These are phyloP conservation scores for Aspergillus affinis DNA, from an alignment of 495 filamentous ascomycete species.

Conservation along the genomic window DNA sequence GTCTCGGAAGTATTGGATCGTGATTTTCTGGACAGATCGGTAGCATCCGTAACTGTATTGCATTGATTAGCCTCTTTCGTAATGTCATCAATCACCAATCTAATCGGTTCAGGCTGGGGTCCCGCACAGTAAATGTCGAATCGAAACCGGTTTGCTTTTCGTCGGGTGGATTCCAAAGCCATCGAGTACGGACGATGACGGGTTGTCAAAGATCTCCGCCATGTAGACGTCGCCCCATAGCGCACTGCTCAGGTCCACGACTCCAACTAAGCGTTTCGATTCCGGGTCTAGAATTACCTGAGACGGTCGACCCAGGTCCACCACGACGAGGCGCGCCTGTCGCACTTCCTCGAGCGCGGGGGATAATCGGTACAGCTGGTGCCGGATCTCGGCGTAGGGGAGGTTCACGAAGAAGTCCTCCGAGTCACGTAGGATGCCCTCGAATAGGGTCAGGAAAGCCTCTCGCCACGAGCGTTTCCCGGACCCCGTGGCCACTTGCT, in stretches of 20 bases:
- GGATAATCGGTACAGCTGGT: constrained; percentile 46
- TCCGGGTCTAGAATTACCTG: constrained; percentile 59
- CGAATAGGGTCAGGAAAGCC: constrained; percentile 59
- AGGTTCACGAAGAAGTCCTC: constrained; percentile 69
- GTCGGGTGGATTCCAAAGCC: constrained; percentile 35
- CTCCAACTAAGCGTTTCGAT: constrained; percentile 43
- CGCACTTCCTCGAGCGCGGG: constrained; percentile 55
- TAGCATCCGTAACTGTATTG: constrained; percentile 42
- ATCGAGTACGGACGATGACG: constrained; percentile 36
- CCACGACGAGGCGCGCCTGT: constrained; percentile 55
- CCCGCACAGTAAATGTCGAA: constrained; percentile 40
- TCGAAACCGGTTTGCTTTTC: constrained; percentile 23
- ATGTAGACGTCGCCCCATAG: constrained; percentile 52
- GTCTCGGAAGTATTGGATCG: constrained; percentile 43
- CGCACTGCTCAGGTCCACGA: constrained; percentile 47
- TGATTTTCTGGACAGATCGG: constrained; percentile 37
- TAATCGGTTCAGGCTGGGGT: neutral
- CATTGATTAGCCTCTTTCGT: constrained; percentile 5
- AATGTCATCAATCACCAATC: neutral
- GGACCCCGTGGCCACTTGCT: constrained; percentile 43
- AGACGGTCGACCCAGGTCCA: constrained; percentile 53
- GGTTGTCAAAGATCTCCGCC: constrained; percentile 43
- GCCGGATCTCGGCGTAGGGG: constrained; percentile 63
- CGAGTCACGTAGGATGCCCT: constrained; percentile 62
- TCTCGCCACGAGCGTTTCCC: constrained; percentile 61